These are phyloP conservation scores for Neurospora sp. DNA, from an alignment of 495 filamentous ascomycete species.

Conservation along the genomic window DNA sequence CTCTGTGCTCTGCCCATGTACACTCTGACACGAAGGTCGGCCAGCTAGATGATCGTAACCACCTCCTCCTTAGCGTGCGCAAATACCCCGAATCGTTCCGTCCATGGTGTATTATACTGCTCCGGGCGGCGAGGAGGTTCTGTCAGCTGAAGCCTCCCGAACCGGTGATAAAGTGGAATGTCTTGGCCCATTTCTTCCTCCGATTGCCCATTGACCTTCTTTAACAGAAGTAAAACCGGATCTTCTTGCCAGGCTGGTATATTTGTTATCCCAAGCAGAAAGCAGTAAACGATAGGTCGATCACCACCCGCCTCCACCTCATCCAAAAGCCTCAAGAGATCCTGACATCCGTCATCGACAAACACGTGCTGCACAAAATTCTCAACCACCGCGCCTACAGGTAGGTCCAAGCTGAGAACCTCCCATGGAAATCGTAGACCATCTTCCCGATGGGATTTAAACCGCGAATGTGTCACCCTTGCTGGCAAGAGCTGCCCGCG, in stretches of 20 bases:
- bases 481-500: neutral
- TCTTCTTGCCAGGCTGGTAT: no score
- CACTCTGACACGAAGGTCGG: neutral
- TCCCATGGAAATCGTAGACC: neutral
- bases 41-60: neutral
- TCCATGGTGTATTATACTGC: neutral
- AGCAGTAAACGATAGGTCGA: neutral
- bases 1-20: neutral
- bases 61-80: neutral
- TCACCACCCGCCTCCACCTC: neutral
- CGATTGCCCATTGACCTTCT: neutral
- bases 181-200: neutral
- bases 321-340: neutral
- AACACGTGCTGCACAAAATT: neutral
- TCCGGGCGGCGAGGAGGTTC: neutral
- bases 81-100: neutral
- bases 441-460: neutral
- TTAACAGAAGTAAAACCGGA: neutral
- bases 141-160: neutral
- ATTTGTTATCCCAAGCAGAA: neutral
- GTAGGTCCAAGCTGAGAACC: neutral
- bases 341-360: neutral
- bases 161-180: neutral
- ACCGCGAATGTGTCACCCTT: neutral
- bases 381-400: neutral